A percentile compares a stretch with the other conserved stretches of the same genome.
Evolutionary conservation across 192 early-diverging fungal species (phyloP).

Genomic region (Gaertneriomyces semiglobifer): DNA sequence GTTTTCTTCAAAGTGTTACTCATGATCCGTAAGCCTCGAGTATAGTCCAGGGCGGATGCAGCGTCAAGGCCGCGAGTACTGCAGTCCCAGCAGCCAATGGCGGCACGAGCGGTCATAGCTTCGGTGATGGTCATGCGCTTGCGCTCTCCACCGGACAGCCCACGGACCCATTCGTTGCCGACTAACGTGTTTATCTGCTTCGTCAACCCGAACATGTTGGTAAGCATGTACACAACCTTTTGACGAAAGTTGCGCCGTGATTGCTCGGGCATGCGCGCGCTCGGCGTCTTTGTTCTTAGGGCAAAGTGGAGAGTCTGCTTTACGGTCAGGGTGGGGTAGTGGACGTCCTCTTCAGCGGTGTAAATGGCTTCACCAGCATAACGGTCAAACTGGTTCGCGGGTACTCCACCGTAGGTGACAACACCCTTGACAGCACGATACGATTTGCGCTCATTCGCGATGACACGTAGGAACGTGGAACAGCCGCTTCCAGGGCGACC

Average conservation of each 20-base stretch:
- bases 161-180: conserved; percentile 52
- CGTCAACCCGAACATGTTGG: conserved; percentile 31
- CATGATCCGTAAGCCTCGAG: conserved; percentile 68
- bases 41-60: conserved; percentile 77
- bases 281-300: conserved; percentile 40
- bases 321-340: conserved; percentile 76
- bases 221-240: not conserved
- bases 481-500: conserved; percentile 71
- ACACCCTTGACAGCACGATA: conserved; percentile 16
- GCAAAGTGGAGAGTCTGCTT: conserved; percentile 76
- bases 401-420: conserved; percentile 18
- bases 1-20: conserved; percentile 52
- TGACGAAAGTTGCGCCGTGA: not conserved
- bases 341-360: conserved; percentile 76
- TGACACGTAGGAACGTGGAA: conserved; percentile 60
- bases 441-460: conserved; percentile 45
- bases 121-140: conserved; percentile 82
- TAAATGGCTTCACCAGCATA: conserved; percentile 68
- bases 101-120: conserved; percentile 53
- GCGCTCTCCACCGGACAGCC: conserved; percentile 74
- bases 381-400: conserved; percentile 15
- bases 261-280: conserved; percentile 3
- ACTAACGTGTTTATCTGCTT: conserved; percentile 44
- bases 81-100: conserved; percentile 47
- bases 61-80: conserved; percentile 74